Conservation (phyloP, 805 yeast species). For the Isabelozyma heimii region DNA sequence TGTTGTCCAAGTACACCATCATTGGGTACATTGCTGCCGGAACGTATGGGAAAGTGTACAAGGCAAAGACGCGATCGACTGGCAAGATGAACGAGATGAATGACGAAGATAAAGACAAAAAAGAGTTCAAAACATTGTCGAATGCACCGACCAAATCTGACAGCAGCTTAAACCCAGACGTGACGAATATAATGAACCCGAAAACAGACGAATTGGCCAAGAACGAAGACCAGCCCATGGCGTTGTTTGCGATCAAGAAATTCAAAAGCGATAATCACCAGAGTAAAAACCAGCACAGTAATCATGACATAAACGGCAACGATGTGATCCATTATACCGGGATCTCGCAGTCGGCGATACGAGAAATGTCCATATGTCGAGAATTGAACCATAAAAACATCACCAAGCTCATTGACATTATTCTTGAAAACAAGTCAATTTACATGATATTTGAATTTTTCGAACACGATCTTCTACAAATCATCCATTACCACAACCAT, state of each 20-base stretch:
- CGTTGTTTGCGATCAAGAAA: constrained; percentile 83
- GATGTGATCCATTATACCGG: constrained; percentile 90
- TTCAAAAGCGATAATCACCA: constrained; percentile 76
- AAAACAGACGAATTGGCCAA: constrained; percentile 4
- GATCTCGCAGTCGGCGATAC: constrained; percentile 89
- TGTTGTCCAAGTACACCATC: constrained; percentile 81
- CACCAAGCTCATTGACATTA: constrained; percentile 75
- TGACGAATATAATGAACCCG: neutral
- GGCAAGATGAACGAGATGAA: constrained; percentile 7
- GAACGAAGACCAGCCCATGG: constrained; percentile 11
- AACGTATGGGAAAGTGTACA: constrained; percentile 93
- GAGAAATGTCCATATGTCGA: constrained; percentile 94
- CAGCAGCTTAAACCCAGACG: neutral
- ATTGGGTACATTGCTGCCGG: constrained; percentile 98
- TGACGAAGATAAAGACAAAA: constrained; percentile 6
- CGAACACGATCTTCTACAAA: constrained; percentile 91
- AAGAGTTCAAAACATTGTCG: neutral
- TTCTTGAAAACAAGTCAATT: constrained; percentile 82
- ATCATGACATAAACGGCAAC: constrained; percentile 61
- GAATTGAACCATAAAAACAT: constrained; percentile 81
- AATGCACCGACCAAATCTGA: neutral
- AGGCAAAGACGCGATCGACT: constrained; percentile 57
- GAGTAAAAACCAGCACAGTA: constrained; percentile 28
- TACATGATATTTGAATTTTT: constrained; percentile 96
- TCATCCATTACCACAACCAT: constrained; percentile 91